A percentile compares a stretch with the other conserved stretches of the same genome.
Evolutionary conservation across 305 asterid species (phyloP).

Genomic region (Fraxinus baroniana): DNA sequence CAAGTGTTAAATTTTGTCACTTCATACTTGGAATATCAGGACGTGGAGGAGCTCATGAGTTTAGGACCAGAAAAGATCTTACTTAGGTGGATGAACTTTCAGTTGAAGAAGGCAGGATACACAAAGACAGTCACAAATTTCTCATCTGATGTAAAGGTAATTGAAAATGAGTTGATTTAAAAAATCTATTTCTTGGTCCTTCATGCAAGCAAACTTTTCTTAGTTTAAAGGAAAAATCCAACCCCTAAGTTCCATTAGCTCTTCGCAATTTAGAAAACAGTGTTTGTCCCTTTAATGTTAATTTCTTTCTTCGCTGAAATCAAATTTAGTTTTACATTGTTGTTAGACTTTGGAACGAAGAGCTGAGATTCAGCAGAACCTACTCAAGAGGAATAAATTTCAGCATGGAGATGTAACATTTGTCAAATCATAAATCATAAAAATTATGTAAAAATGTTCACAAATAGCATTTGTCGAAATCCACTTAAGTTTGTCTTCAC

Average conservation of each 20-base stretch:
- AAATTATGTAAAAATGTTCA: not conserved
- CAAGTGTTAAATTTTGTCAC: not conserved
- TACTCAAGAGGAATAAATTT: not conserved
- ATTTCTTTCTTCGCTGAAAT: not conserved
- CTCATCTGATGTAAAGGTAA: constrained; percentile 96
- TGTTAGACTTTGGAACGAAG: not conserved
- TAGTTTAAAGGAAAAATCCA: not conserved
- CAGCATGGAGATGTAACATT: not conserved
- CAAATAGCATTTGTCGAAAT: not conserved
- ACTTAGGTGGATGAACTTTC: constrained; percentile 96
- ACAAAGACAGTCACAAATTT: constrained; percentile 69
- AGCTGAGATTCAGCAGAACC: not conserved
- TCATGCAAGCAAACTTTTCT: not conserved
- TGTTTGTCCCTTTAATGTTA: too few species aligned
- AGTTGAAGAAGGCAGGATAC: constrained; percentile 82
- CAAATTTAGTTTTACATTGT: not conserved
- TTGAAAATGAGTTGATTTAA: constrained; percentile 19
- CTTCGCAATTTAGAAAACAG: too few species aligned
- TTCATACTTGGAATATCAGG: constrained; percentile 43
- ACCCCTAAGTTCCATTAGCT: too few species aligned
- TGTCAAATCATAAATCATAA: not conserved
- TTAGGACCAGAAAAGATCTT: constrained; percentile 85
- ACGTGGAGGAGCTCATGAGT: constrained; percentile 88
- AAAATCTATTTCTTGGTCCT: not conserved
- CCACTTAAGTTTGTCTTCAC: not conserved